These are phyloP conservation scores for Leucosporidium yakuticum DNA, from an alignment of 768 basidiomycete genomes.

Conservation along the genomic window DNA sequence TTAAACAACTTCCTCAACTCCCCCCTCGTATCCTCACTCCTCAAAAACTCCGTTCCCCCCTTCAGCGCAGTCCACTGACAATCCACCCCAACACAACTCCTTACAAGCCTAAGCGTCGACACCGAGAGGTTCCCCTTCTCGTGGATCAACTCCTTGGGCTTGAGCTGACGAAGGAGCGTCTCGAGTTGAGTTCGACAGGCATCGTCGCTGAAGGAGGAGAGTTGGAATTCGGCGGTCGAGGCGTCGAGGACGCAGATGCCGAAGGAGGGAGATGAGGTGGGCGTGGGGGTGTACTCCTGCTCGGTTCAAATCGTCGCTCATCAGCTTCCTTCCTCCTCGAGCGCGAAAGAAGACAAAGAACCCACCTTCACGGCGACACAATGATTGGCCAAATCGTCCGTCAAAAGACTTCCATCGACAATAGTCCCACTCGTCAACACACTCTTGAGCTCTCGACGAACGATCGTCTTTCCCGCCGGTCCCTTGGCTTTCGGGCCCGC, in stretches of 20 bases:
- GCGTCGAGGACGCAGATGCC: slow-evolving; percentile 90
- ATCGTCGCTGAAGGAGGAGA: slow-evolving; percentile 86
- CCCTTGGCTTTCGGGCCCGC: slow-evolving; percentile 49
- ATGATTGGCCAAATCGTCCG: slow-evolving; percentile 89
- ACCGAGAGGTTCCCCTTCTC: slow-evolving; percentile 77
- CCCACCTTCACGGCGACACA: slow-evolving; percentile 74
- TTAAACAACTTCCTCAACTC: slow-evolving; percentile 63
- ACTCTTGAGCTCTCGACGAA: slow-evolving; percentile 83
- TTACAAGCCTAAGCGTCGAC: slow-evolving; percentile 71
- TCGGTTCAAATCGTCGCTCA: too few species aligned
- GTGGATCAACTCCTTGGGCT: slow-evolving; percentile 42
- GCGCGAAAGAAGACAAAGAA: background rate
- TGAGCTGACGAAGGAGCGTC: slow-evolving; percentile 81
- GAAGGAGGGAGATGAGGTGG: slow-evolving; percentile 48
- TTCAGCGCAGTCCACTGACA: slow-evolving; percentile 84
- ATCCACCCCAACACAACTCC: slow-evolving; percentile 66
- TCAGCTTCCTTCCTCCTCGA: too few species aligned
- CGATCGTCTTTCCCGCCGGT: slow-evolving; percentile 59
- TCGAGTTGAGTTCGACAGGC: slow-evolving; percentile 85
- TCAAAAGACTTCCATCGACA: slow-evolving; percentile 79
- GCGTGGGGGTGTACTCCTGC: slow-evolving; percentile 31
- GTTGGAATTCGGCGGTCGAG: slow-evolving; percentile 87
- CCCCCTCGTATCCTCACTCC: slow-evolving; percentile 62
- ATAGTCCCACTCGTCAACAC: slow-evolving; percentile 95
- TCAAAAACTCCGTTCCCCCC: slow-evolving; percentile 69